Evolutionary conservation across 2,329 filamentous ascomycete species (phyloP).

Genomic region (Metarhizium robertsii): DNA sequence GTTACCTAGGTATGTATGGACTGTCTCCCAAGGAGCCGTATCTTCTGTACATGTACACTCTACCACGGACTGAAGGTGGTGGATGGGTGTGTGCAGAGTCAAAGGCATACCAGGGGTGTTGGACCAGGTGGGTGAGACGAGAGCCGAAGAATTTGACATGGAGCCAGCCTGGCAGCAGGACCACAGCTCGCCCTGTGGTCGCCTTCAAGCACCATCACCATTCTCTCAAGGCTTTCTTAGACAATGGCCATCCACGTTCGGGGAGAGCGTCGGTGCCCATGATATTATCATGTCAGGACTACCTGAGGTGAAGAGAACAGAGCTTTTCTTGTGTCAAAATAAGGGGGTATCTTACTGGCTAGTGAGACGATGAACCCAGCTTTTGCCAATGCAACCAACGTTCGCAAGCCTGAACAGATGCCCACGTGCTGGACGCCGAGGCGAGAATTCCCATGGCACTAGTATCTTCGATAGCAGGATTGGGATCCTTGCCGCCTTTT

Average conservation of each 20-base stretch:
- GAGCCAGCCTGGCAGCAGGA: not conserved
- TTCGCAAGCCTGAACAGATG: not conserved
- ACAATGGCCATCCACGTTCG: not conserved
- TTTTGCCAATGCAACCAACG: not conserved
- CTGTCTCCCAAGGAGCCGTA: too few relatives aligned
- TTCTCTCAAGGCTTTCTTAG: not conserved
- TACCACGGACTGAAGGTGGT: not conserved
- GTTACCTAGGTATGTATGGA: too few relatives aligned
- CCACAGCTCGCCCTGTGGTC: slow-evolving; percentile 4
- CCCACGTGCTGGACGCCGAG: not conserved
- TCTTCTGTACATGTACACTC: not conserved
- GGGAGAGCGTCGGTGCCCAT: not conserved
- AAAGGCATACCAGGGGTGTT: not conserved
- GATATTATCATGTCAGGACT: not conserved
- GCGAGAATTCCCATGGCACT: not conserved
- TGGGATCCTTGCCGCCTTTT: slow-evolving; percentile 15
- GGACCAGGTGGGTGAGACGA: slow-evolving; percentile 7
- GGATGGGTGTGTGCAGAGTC: slow-evolving; percentile 6
- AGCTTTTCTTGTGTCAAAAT: not conserved
- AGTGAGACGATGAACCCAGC: too few relatives aligned
- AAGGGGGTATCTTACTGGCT: too few relatives aligned
- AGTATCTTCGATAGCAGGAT: slow-evolving; percentile 10
- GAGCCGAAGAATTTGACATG: slow-evolving; percentile 3
- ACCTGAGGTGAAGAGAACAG: not conserved
- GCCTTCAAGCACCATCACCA: not conserved